These are phyloP conservation scores for Lentithecium fluviatile DNA, from an alignment of 495 filamentous ascomycete genomes.

Conservation along the genomic window DNA sequence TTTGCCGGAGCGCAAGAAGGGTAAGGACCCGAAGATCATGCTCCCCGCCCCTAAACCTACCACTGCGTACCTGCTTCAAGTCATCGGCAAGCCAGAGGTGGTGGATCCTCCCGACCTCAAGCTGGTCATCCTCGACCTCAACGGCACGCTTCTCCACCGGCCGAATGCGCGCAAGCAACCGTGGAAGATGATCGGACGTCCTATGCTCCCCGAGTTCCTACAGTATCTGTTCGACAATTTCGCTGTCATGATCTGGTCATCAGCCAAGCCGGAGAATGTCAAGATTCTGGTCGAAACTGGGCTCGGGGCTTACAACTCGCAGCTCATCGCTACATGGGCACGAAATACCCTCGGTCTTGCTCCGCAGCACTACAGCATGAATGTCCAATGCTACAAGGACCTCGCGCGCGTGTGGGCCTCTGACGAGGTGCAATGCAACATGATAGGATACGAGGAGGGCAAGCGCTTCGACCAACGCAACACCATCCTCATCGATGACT, in stretches of 20 bases:
- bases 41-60: constrained; percentile 45
- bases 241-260: constrained; percentile 87
- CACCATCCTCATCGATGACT: constrained; percentile 88
- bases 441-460: constrained; percentile 45
- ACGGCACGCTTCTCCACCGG: constrained; percentile 82
- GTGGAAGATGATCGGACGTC: constrained; percentile 58
- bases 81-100: constrained; percentile 40
- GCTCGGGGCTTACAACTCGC: constrained; percentile 44
- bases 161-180: constrained; percentile 48
- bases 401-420: constrained; percentile 69
- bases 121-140: constrained; percentile 85
- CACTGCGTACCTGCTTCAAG: constrained; percentile 48
- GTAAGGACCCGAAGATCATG: constrained; percentile 17
- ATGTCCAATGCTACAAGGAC: constrained; percentile 85
- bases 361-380: constrained; percentile 58
- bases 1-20: constrained; percentile 22
- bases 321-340: constrained; percentile 72
- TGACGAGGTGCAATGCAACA: constrained; percentile 49
- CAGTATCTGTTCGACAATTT: constrained; percentile 59
- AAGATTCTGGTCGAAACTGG: constrained; percentile 56
- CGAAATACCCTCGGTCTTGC: constrained; percentile 74
- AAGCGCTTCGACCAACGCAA: constrained; percentile 73
- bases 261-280: constrained; percentile 71
- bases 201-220: constrained; percentile 64
- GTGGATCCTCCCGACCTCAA: constrained; percentile 47